phyloP scores from a whole-genome alignment of 805 yeast genomes.

The Yamadazyma insecticola region DNA sequence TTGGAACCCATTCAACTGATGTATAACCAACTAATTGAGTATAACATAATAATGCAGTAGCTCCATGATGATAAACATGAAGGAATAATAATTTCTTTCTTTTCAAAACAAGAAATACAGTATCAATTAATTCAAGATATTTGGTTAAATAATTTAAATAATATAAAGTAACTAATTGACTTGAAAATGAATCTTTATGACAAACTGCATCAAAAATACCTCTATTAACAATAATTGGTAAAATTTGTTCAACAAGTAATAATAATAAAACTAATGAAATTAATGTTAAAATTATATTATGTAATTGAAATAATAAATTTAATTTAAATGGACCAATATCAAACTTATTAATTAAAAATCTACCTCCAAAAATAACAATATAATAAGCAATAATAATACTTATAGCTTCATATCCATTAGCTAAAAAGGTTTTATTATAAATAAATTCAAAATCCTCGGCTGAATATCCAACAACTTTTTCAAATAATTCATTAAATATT shows the following conservation, averaged over 20 bases:
- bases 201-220: constrained; percentile 87
- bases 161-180: constrained; percentile 75
- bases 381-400: constrained; percentile 39
- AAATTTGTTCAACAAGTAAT: constrained; percentile 76
- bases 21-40: constrained; percentile 89
- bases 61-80: constrained; percentile 98
- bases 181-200: constrained; percentile 72
- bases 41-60: constrained; percentile 91
- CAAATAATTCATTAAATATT: constrained; percentile 49
- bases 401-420: constrained; percentile 54
- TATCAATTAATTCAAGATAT: constrained; percentile 84
- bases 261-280: constrained; percentile 62
- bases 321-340: constrained; percentile 65
- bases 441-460: constrained; percentile 67
- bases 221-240: constrained; percentile 69
- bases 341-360: constrained; percentile 48
- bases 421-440: constrained; percentile 62
- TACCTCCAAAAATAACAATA: constrained; percentile 61
- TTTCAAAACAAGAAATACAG: constrained; percentile 85
- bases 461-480: constrained; percentile 45
- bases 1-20: constrained; percentile 93
- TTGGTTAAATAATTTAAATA: constrained; percentile 90
- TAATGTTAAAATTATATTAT: constrained; percentile 70
- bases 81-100: constrained; percentile 88
- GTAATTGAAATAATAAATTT: constrained; percentile 75